Evolutionary conservation across 2,329 filamentous ascomycete genomes (phyloP), one percentile per base, ranked within the genome.

Genomic region (Beauveria medogensis): DNA sequence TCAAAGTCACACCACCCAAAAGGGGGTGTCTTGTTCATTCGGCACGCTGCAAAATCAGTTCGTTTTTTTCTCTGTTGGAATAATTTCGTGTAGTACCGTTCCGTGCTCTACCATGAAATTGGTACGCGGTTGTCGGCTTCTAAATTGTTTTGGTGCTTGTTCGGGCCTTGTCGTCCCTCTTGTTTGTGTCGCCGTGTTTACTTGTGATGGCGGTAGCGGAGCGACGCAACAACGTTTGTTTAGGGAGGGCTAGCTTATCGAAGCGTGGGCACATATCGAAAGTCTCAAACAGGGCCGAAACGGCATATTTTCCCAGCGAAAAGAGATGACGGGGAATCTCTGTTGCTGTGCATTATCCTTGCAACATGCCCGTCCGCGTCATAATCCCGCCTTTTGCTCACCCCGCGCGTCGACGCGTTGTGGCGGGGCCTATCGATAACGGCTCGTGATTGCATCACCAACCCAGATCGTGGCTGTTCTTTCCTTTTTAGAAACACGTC

Each of bases 381-480:
- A 37, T 48, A 34, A 57, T 57, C 18, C 43, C 55, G 55, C 48
- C 28, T 37, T 55, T 26, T 47, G 40, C 26, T 34, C 43, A 61
- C 59, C 53, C 59, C 59, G 59, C 59, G 59, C 47, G 58, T 54
- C 28, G 51, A 60, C 59, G 59, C 59, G 59, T 61, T 52, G 37
- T 57, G 59, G 59, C 59, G 59, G 59, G 59, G 59, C 53, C 26
- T 57, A 61, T 61, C 59, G 59, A 61, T 61, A 61, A 61, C 34
- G 14, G 9, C 22, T 20, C 2, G 6, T 40, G 22, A 34, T 51
- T 37, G 34, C 34, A 37, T 37, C 34, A 37, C 34, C 34, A 34
- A 37, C 44, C 28, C 55, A 57, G 55, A 18, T 18, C 24, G 50
- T 46, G 34, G 34, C 30, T 47, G 28, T 40, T 34, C 18, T 40